Base-by-base conservation (phyloP, 805 yeast genomes). In the Yarrowia alimentaria region DNA sequence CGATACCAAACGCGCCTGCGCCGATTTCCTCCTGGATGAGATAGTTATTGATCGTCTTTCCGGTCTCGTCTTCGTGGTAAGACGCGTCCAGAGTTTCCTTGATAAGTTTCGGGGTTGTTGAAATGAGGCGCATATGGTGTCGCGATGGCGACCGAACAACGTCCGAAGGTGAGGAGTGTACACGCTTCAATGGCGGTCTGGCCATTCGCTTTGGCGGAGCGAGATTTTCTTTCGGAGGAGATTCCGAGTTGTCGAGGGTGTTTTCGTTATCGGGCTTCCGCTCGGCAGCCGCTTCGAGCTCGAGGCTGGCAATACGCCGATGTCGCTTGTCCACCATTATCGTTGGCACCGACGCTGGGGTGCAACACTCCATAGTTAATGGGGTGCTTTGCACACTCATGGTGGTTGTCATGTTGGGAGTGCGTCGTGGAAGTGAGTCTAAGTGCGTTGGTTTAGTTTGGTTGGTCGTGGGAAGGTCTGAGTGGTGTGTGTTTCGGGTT, bases 1-100 rank as follows among this genome's bases (percentile, higher is more conserved):
- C 95, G 60, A 83, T 81, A 1, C 97, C 97, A 70, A 85, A 90
- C 3, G 95, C 79, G 0, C 98, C 98, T 55, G 85, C 85, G 4
- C 96, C 97, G 11, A 90, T 79, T 54, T 80, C 87, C 53, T 79
- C 74, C n/a, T 79, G 60, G 8, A 91, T 79, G 49, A 74, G 72
- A 65, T 91, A 91, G 59, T 70, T 71, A 54, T 70, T 70, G 25
- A 70, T 56, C 14, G 33, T 42, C 19, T 25, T 33, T n/a, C 68
- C 66, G 7, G 58, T 53, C 16, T 62, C 61, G 33, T 62, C 66
- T 34, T 62, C 63, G 6, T 55, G 42, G 38, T 53, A 53, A 17
- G 53, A 53, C 34, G 68, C 60, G 52, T 56, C 54, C 31, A 64
- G 62, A 3, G 69, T 66, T 45, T 64, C 68, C 50, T 65, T 65